Base-by-base conservation (phyloP, 2,329 filamentous ascomycete genomes). In the Aureobasidium melanogenum region DNA sequence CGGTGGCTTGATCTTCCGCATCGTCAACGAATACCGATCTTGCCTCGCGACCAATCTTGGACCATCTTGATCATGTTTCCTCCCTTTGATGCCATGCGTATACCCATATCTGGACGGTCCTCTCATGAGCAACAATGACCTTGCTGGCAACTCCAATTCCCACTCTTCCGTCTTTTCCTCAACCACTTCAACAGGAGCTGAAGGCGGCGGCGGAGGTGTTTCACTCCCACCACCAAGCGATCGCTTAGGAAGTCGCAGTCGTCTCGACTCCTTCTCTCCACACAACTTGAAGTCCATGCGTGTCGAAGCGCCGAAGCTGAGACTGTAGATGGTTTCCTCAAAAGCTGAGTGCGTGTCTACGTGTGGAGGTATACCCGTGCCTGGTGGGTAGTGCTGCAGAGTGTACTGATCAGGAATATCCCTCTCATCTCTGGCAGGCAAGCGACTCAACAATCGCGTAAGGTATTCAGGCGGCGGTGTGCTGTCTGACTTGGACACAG, bases 331-430 rank as follows among this genome's bases (percentile, higher is more conserved):
- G 12, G 50, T 39, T 19, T 61, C 59, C 22, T 61, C 59, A n/a
- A 61, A 61, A 6, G 59, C 59, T 15, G 59, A 61, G 14, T 61
- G 59, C 32, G 59, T 61, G 43, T 61, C 59, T 2, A 61, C 59
- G n/a, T 61, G 59, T 19, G 59, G 59, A n/a, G 59, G 59, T 15
- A 61, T 61, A 12, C 59, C 59, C 1, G 59, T 56, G 32, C 59
- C 50, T 7, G 50, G 59, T 15, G 59, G 59, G 14, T 61, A 61
- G 19, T 56, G 51, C 34, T 61, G 59, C 30, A 61, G 15, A 1
- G 59, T 61, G 19, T 54, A 61, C 34, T 61, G 59, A 26, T 61
- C 59, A 5, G 59, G 50, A 1, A 61, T 50, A 19, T 56, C 59
- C 19, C 50, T 39, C 9, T 56, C 59, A 8, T 51, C 59, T 41